These are phyloP conservation scores for Didymella pinodella DNA, from an alignment of 2,329 filamentous ascomycete species.

Conservation along the genomic window DNA sequence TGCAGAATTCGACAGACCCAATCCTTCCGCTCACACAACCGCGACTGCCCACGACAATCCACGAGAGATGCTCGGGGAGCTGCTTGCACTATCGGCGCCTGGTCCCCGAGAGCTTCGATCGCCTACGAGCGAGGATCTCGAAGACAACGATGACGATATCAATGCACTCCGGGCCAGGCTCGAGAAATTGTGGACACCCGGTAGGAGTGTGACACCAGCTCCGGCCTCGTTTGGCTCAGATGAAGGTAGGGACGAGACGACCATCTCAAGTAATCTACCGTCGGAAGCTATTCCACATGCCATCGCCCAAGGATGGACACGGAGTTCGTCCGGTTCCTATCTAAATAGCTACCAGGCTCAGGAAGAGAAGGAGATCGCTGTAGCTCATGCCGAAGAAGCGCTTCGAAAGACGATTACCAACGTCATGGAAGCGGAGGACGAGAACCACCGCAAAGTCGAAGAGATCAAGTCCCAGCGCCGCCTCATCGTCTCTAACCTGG, in stretches of 20 bases:
- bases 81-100: slow-evolving; percentile 1
- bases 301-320: slow-evolving; percentile 21
- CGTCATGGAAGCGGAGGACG: slow-evolving; percentile 22
- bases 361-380: slow-evolving; percentile 18
- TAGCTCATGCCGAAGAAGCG: slow-evolving; percentile 20
- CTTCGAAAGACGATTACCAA: slow-evolving; percentile 22
- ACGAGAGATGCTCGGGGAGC: slow-evolving; percentile 15
- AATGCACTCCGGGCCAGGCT: slow-evolving; percentile 7
- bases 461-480: slow-evolving; percentile 20
- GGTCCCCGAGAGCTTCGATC: background rate
- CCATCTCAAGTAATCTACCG: background rate
- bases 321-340: slow-evolving; percentile 24
- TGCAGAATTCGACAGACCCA: slow-evolving; percentile 7
- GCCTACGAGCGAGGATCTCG: background rate
- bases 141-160: slow-evolving; percentile 14
- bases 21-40: background rate
- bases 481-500: slow-evolving; percentile 39
- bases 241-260: background rate
- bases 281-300: slow-evolving; percentile 8
- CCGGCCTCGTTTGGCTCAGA: background rate
- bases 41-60: slow-evolving; percentile 7
- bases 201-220: background rate
- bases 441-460: slow-evolving; percentile 20
- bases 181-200: background rate
- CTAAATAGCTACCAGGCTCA: slow-evolving; percentile 17